phyloP scores from a whole-genome alignment of 768 basidiomycete genomes.

The Gloeophyllum trabeum region DNA sequence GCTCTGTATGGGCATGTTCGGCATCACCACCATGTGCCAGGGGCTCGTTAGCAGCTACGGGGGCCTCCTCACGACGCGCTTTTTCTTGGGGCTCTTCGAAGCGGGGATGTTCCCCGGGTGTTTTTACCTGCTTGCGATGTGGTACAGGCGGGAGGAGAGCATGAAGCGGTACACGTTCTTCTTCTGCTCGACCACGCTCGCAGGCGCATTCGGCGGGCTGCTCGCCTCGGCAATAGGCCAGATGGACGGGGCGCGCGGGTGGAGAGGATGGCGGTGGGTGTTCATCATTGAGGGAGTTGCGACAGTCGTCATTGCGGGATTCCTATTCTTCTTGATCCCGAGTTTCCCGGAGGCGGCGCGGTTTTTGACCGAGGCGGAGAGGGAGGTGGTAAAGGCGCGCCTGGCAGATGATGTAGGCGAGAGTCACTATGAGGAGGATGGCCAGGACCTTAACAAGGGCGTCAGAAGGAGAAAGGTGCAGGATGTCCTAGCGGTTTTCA shows the following conservation, averaged over 20 bases:
- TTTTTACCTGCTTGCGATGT: constrained; percentile 22
- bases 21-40: constrained; percentile 21
- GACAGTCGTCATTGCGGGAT: constrained; percentile 20
- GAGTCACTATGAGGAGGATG: too few relatives aligned
- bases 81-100: constrained; percentile 22
- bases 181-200: constrained; percentile 26
- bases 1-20: constrained; percentile 24
- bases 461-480: constrained; percentile 12
- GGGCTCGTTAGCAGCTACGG: constrained; percentile 19
- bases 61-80: constrained; percentile 25
- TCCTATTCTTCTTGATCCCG: constrained; percentile 22
- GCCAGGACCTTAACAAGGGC: constrained; percentile 14
- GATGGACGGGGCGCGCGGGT: constrained; percentile 19
- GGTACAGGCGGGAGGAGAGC: constrained; percentile 25
- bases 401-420: constrained; percentile 17
- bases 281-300: constrained; percentile 24
- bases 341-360: constrained; percentile 19
- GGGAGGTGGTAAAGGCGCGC: constrained; percentile 17
- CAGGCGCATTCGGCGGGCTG: constrained; percentile 25
- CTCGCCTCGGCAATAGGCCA: constrained; percentile 20
- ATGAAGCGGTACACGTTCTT: constrained; percentile 24
- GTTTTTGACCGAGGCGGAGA: constrained; percentile 21
- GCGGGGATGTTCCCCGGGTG: constrained; percentile 16
- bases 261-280: constrained; percentile 20
- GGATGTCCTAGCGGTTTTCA: constrained; percentile 13